These are phyloP conservation scores for Apiospora aurea DNA, from an alignment of 2,329 filamentous ascomycete genomes.

Conservation along the genomic window DNA sequence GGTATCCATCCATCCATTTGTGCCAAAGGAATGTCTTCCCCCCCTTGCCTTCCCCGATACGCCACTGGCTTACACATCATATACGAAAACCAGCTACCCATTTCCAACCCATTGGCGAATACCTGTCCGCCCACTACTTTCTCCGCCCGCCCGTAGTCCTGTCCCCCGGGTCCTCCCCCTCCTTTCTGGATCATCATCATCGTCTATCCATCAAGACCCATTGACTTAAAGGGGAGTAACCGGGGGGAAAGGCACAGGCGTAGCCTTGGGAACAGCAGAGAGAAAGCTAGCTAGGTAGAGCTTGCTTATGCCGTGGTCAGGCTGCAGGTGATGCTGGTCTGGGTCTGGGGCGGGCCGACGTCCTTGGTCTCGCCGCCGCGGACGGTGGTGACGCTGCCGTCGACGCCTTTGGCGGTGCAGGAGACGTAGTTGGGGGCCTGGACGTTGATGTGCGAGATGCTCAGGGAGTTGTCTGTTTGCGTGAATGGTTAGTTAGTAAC, in stretches of 20 bases:
- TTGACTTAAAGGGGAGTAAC: not conserved
- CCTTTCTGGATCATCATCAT: not conserved
- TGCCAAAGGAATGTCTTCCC: not conserved
- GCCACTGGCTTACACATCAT: not conserved
- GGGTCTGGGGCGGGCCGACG: conserved; percentile 22
- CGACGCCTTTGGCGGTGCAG: conserved; percentile 16
- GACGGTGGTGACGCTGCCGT: conserved; percentile 17
- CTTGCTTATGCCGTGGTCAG: not conserved
- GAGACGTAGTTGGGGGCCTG: conserved; percentile 4
- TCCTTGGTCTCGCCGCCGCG: conserved; percentile 19
- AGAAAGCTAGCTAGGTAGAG: not conserved
- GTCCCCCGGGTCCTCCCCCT: not conserved
- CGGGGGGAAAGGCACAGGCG: not conserved
- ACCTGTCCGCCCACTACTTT: not conserved
- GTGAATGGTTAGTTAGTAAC: not conserved
- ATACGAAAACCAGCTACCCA: not conserved
- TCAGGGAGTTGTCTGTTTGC: conserved; percentile 17
- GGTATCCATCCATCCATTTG: not conserved
- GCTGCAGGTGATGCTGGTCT: conserved; percentile 13
- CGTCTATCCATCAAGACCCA: not conserved
- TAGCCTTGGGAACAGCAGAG: not conserved
- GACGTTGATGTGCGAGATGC: conserved; percentile 24
- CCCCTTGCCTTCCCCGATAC: not conserved
- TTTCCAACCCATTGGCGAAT: not conserved
- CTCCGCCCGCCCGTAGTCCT: too few relatives aligned